Evolutionary conservation across 2,329 filamentous ascomycete species (phyloP), one percentile per base, ranked within the genome.

Genomic region (Stagonosporopsis chrysanthemi): DNA sequence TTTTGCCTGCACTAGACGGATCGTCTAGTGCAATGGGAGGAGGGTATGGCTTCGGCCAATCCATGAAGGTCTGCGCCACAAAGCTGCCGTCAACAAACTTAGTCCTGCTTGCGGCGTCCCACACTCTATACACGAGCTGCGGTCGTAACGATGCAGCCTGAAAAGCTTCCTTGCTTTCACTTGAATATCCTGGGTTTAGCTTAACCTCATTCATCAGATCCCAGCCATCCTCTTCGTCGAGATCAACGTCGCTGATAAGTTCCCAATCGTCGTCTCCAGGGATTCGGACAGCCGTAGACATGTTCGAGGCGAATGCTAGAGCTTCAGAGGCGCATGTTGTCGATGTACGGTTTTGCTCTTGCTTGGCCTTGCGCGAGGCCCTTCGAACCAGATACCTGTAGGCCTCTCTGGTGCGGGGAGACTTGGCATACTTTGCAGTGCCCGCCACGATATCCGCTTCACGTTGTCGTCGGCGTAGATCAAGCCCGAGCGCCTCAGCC

Each of bases 31-130:
- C 29, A 7, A 65, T 56, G 0, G 64, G 64, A 4, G 45, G n/a
- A 4, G 41, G 49, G 1, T 45, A 36, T 3, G 49, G 49, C 7
- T 31, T 31, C 1, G 40, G 49, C 49, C 49, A 52, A 23, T 38
- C 31, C 1, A 52, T 2, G 19, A 52, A 52, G 2, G 41, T 14
- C 17, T 45, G n/a, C 1, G 61, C 58, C 0, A 58, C 23, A 2
- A 67, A 67, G 0, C 52, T 53, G 0, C n/a, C 29, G 3, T 60
- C 44, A 12, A 41, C 31, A 24, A 60, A 64, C 2, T 17, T 38
- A 0, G 57, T 59, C 1, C 56, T 17, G 11, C 44, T 62, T 0
- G 41, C 36, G 0, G 19, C 26, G n/a, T 65, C 62, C 55, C 58
- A 66, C 0, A 61, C 60, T 0, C 59, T 33, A 17, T 60, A 62